These are phyloP conservation scores for Pseudomicrostroma phylloplanum DNA, from an alignment of 1,284 basidiomycete species.

Conservation along the genomic window DNA sequence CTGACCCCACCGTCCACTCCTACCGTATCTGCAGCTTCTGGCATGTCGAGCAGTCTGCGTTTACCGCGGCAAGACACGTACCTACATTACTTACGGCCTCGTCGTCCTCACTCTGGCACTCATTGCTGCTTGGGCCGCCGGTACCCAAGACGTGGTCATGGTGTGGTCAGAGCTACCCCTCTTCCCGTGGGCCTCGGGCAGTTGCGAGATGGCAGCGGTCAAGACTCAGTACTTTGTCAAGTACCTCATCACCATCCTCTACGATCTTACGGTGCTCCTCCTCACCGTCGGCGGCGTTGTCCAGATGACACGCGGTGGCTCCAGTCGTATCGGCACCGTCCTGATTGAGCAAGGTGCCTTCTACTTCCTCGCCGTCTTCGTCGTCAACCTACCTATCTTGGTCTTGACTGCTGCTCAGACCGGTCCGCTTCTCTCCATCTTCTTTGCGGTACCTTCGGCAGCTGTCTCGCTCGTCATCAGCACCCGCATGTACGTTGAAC, in stretches of 20 bases:
- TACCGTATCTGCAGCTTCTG: not conserved
- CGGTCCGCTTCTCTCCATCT: conserved; percentile 33
- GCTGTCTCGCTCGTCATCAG: conserved; percentile 27
- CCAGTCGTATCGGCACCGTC: conserved; percentile 26
- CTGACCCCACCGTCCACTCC: too few relatives aligned
- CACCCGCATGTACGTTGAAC: conserved; percentile 31
- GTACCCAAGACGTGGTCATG: not conserved
- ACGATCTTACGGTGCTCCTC: conserved; percentile 18
- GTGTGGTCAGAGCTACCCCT: not conserved
- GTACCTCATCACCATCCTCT: conserved; percentile 17
- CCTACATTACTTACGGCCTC: conserved; percentile 2
- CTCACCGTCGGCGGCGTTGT: conserved; percentile 32
- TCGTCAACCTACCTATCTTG: conserved; percentile 27
- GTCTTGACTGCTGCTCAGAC: conserved; percentile 26
- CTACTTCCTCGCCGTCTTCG: conserved; percentile 32
- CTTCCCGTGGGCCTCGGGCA: conserved; percentile 6
- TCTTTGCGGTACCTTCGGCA: conserved; percentile 26
- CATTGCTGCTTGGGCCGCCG: not conserved
- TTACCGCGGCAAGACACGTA: conserved; percentile 9
- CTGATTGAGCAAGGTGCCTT: conserved; percentile 32
- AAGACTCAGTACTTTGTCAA: conserved; percentile 13
- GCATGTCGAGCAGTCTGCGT: conserved; percentile 19
- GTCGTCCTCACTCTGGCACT: not conserved
- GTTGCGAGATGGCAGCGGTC: conserved; percentile 9
- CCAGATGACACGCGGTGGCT: conserved; percentile 18